phyloP scores from a whole-genome alignment of 768 basidiomycete genomes.

The Suillus luteus region DNA sequence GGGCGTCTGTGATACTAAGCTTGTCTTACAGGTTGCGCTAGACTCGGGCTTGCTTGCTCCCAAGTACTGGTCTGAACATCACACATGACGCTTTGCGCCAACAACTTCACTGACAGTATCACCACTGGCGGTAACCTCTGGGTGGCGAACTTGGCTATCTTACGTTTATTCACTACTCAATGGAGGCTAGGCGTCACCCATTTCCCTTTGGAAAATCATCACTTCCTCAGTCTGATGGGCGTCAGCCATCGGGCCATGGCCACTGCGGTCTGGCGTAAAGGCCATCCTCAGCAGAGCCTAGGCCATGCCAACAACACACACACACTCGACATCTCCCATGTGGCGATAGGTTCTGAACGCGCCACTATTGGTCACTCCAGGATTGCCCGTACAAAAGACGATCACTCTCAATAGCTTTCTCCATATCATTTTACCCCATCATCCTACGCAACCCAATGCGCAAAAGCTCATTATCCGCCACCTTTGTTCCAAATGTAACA shows the following conservation, averaged over 20 bases:
- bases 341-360: neutral
- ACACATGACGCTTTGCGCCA: no score
- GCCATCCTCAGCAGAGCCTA: neutral
- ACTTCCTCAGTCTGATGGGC: neutral
- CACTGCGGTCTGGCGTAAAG: neutral
- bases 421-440: no score
- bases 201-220: neutral
- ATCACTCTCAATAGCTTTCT: neutral
- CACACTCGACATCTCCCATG: neutral
- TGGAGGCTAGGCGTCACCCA: neutral
- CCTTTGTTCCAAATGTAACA: neutral
- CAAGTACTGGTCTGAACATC: no score
- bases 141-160: slow-evolving; percentile 15
- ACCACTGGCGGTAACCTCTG: slow-evolving; percentile 2
- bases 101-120: no score
- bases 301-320: neutral
- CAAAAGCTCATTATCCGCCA: slow-evolving; percentile 46
- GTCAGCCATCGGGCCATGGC: neutral
- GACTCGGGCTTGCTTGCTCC: no score
- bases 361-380: neutral
- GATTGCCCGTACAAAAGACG: neutral
- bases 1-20: no score
- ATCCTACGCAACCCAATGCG: slow-evolving; percentile 46
- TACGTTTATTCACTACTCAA: slow-evolving; percentile 50
- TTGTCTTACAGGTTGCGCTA: no score